A percentile compares a stretch with the other conserved stretches of the same genome.
Evolutionary conservation across 2,329 filamentous ascomycete species (phyloP).

Genomic region (Epichloe hybrida): DNA sequence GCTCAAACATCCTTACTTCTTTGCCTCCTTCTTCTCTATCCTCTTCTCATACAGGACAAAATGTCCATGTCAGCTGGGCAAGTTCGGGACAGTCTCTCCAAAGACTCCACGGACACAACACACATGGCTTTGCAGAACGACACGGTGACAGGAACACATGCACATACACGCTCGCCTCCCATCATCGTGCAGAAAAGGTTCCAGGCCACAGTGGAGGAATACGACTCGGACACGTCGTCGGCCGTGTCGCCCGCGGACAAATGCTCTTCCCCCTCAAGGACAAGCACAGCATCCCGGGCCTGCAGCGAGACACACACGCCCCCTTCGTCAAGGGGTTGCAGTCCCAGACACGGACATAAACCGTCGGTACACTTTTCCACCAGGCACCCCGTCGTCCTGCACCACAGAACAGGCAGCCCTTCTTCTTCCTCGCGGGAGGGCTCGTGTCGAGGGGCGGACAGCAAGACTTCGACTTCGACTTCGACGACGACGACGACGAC

Average conservation of each 20-base stretch:
- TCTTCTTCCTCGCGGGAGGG: neutral
- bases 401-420: slow-evolving; percentile 7
- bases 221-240: slow-evolving; percentile 1
- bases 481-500: no score
- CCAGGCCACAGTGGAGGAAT: slow-evolving; percentile 12
- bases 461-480: no score
- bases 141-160: neutral
- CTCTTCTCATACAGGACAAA: neutral
- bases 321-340: slow-evolving; percentile 3
- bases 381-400: slow-evolving; percentile 13
- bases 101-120: neutral
- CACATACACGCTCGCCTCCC: neutral
- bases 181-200: neutral
- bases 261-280: neutral
- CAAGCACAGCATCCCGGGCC: neutral
- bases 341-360: slow-evolving; percentile 9
- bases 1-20: no score
- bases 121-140: neutral
- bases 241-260: neutral
- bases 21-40: no score
- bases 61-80: neutral
- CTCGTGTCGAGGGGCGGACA: neutral
- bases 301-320: neutral
- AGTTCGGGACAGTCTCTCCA: neutral
- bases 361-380: slow-evolving; percentile 21